Evolutionary conservation across 2,329 filamentous ascomycete species (phyloP), one percentile per base, ranked within the genome.

Genomic region (Aspergillus sp.): DNA sequence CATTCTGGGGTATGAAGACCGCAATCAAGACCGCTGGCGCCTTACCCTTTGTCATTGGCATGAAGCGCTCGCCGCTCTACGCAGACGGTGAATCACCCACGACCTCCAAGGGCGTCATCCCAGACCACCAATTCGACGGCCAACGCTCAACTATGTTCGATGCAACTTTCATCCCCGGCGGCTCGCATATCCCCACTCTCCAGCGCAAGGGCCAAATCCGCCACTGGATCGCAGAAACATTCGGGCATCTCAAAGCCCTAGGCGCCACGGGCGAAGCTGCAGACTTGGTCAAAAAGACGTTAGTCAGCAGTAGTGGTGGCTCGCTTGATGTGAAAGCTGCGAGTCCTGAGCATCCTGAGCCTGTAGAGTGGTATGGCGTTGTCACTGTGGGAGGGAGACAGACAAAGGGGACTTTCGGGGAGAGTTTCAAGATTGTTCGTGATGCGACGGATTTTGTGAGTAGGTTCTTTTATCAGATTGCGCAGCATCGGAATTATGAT

Each of bases 81-180:
- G 77, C 84, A 5, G 77, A 75, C 0, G 79, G 78, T 7, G 78
- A 78, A 47, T 73, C 78, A 49, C 75, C 75, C 39, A 34, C 31
- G 5, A 27, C 19, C 6, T 34, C 31, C 70, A 88, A 77, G 48
- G 87, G 88, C 0, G 67, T 86, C 0, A 66, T 78, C 26, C 83
- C 88, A 0, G 84, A 90, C 54, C 86, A 93, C 60, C 85, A 90
- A 59, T 79, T 90, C 39, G 85, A 90, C 54, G 88, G 86, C 0
- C 82, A 85, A 77, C 80, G 88, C 10, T 88, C 83, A 2, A 70
- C 83, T 33, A 81, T 93, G 75, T 91, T 91, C 51, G 88, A 93
- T 60, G 83, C 86, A 0, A 60, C 90, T 26, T 90, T 89, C 57
- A 70, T 94, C 4, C 87, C 87, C 1, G 86, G 86, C 1, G 88